Evolutionary conservation across 192 early-diverging fungal genomes (phyloP), one percentile per base, ranked within the genome.

Genomic region (Globomyces pollinis-pini): DNA sequence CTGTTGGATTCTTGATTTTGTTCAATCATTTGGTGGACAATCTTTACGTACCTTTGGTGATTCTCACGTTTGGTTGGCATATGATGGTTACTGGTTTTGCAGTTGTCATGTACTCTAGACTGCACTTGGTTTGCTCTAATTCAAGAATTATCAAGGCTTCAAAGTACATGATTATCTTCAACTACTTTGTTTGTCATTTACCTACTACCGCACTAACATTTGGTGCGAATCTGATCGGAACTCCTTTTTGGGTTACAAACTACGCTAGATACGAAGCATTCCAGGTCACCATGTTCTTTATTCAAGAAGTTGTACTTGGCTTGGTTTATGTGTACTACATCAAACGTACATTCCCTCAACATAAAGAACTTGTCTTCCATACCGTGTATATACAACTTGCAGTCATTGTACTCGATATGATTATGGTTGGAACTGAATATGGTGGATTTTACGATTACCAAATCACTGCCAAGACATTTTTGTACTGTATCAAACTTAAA

Each of bases 401-500:
- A 38, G 66, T 68, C 6, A 49, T 68, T 2, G 3, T 38, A 43
- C 26, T 68, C 21, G 66, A 68, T 47, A 20, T 68, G 18, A 36
- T 21, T 33, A 57, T 51, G 52, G 30, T 68, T 1, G 23, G 38
- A 0, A 21, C 61, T n/a, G 66, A 68, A 44, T 68, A 68, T 45
- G 5, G 26, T 2, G 28, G 50, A 15, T 38, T 68, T 11, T 68
- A 68, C 54, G 33, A 62, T 6, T 68, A 68, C 58, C 66, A 68
- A 42, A 68, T 68, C 57, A 64, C 60, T 53, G 29, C 68, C 42
- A 68, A 68, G 47, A 64, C 33, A 6, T 23, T 54, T 16, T 26
- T 68, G 24, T 68, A 68, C 45, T 32, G 23, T 8, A 65, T 68
- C 66, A 68, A 68, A 29, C 34, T 68, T 28, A 68, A 68, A 29